phyloP scores from a whole-genome alignment of 1,284 basidiomycete genomes.

The Trametes sp. region DNA sequence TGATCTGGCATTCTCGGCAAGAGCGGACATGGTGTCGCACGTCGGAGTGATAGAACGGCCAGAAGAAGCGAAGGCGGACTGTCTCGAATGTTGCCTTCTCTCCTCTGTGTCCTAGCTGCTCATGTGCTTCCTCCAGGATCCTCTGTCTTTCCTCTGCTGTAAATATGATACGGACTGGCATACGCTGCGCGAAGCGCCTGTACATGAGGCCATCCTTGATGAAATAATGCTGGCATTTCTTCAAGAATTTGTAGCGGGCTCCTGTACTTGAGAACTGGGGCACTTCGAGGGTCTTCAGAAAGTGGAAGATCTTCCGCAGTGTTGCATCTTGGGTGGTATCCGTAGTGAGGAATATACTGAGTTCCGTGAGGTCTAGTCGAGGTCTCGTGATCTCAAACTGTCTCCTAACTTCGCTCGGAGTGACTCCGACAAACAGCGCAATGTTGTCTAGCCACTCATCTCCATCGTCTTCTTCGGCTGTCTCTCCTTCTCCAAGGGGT shows the following conservation, averaged over 20 bases:
- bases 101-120: conserved; percentile 35
- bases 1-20: conserved; percentile 24
- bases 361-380: no score
- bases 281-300: conserved; percentile 5
- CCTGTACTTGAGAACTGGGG: background rate
- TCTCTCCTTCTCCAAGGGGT: conserved; percentile 28
- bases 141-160: background rate
- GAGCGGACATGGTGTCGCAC: background rate
- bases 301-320: conserved; percentile 2
- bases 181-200: conserved; percentile 8
- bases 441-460: conserved; percentile 41
- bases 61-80: conserved; percentile 1
- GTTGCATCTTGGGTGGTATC: background rate
- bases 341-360: background rate
- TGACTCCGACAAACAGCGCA: conserved; percentile 6
- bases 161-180: conserved; percentile 26
- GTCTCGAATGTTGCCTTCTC: conserved; percentile 26
- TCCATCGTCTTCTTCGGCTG: conserved; percentile 15
- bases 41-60: conserved; percentile 5
- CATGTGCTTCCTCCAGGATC: conserved; percentile 27
- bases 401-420: background rate
- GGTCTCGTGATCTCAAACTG: background rate
- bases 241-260: conserved; percentile 15
- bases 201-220: conserved; percentile 10
- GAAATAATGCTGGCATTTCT: conserved; percentile 23